These are phyloP conservation scores for Penicillium nordicum DNA, from an alignment of 2,329 filamentous ascomycete species.

Conservation along the genomic window DNA sequence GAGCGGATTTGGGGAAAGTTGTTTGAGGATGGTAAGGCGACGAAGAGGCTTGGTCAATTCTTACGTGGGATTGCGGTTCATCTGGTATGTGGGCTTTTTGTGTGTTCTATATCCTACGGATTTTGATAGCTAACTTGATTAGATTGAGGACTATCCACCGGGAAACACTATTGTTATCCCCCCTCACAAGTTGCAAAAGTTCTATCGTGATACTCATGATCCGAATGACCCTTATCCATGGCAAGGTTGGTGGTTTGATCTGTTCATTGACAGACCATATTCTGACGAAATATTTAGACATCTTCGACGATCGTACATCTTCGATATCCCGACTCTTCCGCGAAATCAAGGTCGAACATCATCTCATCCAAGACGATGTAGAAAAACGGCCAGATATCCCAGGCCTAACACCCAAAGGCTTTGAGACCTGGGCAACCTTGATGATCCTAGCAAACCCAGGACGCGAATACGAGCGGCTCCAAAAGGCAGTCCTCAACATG, in stretches of 20 bases:
- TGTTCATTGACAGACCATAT: constrained; percentile 5
- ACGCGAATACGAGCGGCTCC: constrained; percentile 67
- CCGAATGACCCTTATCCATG: constrained; percentile 67
- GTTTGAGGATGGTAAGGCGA: constrained; percentile 67
- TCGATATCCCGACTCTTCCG: constrained; percentile 59
- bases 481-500: constrained; percentile 65
- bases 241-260: constrained; percentile 48
- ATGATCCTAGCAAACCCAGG: constrained; percentile 74
- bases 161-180: constrained; percentile 68
- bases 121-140: constrained; percentile 14
- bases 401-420: constrained; percentile 64
- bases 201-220: constrained; percentile 66
- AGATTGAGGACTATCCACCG: constrained; percentile 69
- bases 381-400: constrained; percentile 58
- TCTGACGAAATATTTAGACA: constrained; percentile 36
- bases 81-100: constrained; percentile 53
- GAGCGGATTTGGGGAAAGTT: constrained; percentile 74
- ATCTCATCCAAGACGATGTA: constrained; percentile 58
- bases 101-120: not conserved
- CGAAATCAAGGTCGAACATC: constrained; percentile 56
- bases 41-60: constrained; percentile 65
- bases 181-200: constrained; percentile 69
- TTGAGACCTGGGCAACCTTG: constrained; percentile 67
- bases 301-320: constrained; percentile 54
- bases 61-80: constrained; percentile 70